Base-by-base conservation (phyloP, 805 yeast genomes). In the Candida ovalis region DNA sequence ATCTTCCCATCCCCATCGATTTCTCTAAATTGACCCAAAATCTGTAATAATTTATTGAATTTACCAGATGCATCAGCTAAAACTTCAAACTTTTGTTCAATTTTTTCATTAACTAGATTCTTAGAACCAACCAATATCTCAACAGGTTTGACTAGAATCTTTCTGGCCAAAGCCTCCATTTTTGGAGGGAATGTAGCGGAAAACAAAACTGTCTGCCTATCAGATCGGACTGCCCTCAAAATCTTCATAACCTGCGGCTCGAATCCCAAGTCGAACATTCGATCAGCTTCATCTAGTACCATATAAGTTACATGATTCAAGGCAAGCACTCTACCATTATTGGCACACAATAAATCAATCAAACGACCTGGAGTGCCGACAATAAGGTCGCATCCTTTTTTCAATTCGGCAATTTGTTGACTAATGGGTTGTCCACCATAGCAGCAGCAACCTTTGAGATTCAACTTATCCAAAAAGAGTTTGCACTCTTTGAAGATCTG, bases 321-420 rank as follows among this genome's bases (percentile, higher is more conserved):
- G 51, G 81, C 83, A 3, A 86, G 74, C 1, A 90, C 79, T 44
- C 88, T 74, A 0, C 97, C 97, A 35, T 78, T 69, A 62, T 92
- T 92, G 3, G 95, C 84, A 2, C 96, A 81, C 27, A 94, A 68
- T 38, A 94, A 69, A 67, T 94, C 99, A 46, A 94, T 92, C 55
- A 94, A 77, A 50, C 99, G 72, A 1, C 99, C 99, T 0, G 99
- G 99, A 0, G 99, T 94, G 1, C 96, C 96, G 13, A 94, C 90
- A 1, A 92, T 72, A 15, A 94, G 74, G 50, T 90, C 89, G 13
- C 84, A 81, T 0, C 94, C 92, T 48, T 80, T 78, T 58, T 87
- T 88, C 50, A 92, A 62, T 21, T 80, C 86, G 2, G 89, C 82
- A 42, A 92, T 91, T 60, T 92, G 97, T 12, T 76, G 73, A 52